phyloP scores from a whole-genome alignment of 495 filamentous ascomycete genomes.

The Neurospora sp. region DNA sequence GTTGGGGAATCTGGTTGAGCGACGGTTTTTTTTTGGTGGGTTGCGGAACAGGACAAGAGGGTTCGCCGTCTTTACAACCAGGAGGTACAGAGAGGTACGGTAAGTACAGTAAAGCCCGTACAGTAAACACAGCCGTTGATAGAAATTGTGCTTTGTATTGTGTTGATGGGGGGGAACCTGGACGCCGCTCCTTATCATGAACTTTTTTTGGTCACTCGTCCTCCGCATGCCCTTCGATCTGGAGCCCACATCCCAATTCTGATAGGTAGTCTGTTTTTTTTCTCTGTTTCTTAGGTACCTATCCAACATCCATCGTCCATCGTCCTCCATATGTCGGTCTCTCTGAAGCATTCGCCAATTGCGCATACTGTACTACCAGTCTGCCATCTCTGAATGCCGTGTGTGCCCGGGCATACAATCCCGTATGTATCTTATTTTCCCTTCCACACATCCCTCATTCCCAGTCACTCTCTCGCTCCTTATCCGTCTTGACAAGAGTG shows the following conservation, averaged over 20 bases:
- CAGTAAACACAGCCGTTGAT: not conserved
- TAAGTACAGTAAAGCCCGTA: not conserved
- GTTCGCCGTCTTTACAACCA: not conserved
- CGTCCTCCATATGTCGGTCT: not conserved
- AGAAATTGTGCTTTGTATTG: not conserved
- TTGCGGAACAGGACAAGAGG: not conserved
- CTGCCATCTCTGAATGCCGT: not conserved
- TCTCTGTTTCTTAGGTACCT: not conserved
- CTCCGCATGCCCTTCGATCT: not conserved
- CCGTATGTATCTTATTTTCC: not conserved
- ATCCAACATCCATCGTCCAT: not conserved
- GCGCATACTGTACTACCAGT: not conserved
- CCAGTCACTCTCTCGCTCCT: not conserved
- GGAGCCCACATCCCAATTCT: not conserved
- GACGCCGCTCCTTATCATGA: not conserved
- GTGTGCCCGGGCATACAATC: not conserved
- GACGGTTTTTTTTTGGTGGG: not conserved
- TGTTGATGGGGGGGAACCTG: not conserved
- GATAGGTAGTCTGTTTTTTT: not conserved
- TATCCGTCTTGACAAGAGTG: not conserved
- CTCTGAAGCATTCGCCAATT: not conserved
- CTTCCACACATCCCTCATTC: not conserved
- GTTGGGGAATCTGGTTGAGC: not conserved
- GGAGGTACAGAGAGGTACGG: not conserved
- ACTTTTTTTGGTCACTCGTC: not conserved